Evolutionary conservation across 2,329 filamentous ascomycete species (phyloP), one percentile per base, ranked within the genome.

Genomic region (Plenodomus biglobosus): DNA sequence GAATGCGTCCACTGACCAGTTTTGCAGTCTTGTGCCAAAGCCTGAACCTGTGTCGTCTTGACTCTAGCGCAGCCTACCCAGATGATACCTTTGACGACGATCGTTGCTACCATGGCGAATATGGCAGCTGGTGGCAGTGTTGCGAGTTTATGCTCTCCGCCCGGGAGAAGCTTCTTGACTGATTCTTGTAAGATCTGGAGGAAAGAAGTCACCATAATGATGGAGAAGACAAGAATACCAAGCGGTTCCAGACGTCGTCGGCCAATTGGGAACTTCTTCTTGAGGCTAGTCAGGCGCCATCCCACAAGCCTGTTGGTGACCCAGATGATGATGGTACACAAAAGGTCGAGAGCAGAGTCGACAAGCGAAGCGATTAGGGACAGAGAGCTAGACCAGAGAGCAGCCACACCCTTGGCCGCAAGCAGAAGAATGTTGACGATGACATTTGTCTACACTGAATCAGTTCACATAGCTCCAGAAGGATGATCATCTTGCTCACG

Each of bases 1-100:
- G 11, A 4, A 4, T 10, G 1, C 1, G 16, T 8, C 3, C 16
- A 21, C 21, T 21, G 37, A 47, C 48, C 48, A 22, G 61, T 64
- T 64, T 84, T 83, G 65, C 82, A 85, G 59, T 85, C 82, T 61
- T 85, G 82, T 0, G 79, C 82, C 4, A 87, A 70, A 0, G 83
- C 83, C 54, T 85, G 82, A 0, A 86, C 83, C 59, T 85, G 82
- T 0, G 82, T 84, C 2, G 83, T 85, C 56, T 85, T 84, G 55
- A 86, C 79, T 3, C 75, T 72, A 2, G 78, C 74, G 59, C 83
- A 85, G 37, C 80, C 81, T 15, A 85, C 66, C 73, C 83, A 82
- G 44, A 85, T 84, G 8, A 79, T 75, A 1, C 81, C 81, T 62
- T 85, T 85, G 40, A 85, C 68, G 1, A 81, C 72, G 15, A 85